A percentile compares a stretch with the other conserved stretches of the same genome.
phyloP scores from a whole-genome alignment of 2,329 filamentous ascomycete genomes.

The Penicillium sp. region DNA sequence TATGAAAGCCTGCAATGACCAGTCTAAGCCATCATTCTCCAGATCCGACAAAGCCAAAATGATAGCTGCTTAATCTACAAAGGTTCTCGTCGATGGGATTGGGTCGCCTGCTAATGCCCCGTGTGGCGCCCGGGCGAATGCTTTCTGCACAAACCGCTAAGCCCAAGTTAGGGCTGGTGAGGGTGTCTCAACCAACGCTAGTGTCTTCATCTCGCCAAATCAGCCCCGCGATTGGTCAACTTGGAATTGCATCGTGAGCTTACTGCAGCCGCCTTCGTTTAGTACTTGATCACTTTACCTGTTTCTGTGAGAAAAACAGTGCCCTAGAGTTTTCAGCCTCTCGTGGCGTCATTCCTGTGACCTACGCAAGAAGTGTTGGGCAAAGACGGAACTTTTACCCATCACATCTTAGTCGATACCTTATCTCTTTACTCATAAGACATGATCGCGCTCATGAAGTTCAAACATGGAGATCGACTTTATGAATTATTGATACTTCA shows the following conservation, averaged over 20 bases:
- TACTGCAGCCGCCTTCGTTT: slow-evolving; percentile 1
- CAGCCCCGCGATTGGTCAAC: slow-evolving; percentile 2
- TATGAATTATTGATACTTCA: neutral
- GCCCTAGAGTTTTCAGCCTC: neutral
- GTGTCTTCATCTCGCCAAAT: slow-evolving; percentile 10
- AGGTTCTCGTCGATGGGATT: slow-evolving; percentile 7
- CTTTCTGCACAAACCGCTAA: slow-evolving; percentile 15
- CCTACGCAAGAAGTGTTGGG: neutral
- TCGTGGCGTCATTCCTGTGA: neutral
- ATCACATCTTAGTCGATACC: neutral
- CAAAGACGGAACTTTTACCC: neutral
- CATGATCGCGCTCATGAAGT: neutral
- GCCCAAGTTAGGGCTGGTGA: neutral
- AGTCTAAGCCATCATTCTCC: neutral
- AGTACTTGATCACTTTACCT: neutral
- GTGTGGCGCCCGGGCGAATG: slow-evolving; percentile 4
- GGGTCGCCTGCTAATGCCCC: slow-evolving; percentile 7
- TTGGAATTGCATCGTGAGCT: slow-evolving; percentile 2
- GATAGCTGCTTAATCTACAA: neutral
- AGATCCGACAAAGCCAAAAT: neutral
- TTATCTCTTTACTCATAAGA: neutral
- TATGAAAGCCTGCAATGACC: neutral
- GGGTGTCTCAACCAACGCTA: neutral
- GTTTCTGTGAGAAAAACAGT: neutral
- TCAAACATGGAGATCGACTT: neutral